These are phyloP conservation scores for Cryoendolithus antarcticus DNA, from an alignment of 2,329 filamentous ascomycete genomes.

Conservation along the genomic window DNA sequence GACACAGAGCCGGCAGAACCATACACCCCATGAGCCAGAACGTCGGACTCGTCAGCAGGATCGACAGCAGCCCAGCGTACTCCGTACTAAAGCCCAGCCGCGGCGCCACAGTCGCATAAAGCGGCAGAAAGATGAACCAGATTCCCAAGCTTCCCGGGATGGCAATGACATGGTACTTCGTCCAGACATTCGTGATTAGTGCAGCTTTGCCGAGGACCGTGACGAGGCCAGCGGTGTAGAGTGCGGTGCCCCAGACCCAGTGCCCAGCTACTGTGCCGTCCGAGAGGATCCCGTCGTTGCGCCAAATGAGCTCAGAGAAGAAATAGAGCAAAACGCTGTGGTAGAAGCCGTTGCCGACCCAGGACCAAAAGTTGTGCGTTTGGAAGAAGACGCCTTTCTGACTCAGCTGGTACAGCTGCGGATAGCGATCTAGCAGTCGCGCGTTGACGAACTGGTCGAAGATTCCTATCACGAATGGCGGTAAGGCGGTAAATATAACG, in stretches of 20 bases:
- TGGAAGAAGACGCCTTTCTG: conserved; percentile 92
- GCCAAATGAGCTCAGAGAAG: conserved; percentile 68
- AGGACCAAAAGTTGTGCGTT: conserved; percentile 80
- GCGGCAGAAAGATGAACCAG: conserved; percentile 82
- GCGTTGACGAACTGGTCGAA: conserved; percentile 97
- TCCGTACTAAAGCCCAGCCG: conserved; percentile 70
- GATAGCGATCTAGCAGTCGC: conserved; percentile 83
- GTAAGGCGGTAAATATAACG: conserved; percentile 90
- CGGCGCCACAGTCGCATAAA: conserved; percentile 77
- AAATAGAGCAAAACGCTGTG: conserved; percentile 92
- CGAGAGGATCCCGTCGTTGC: conserved; percentile 61
- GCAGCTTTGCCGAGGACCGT: conserved; percentile 93
- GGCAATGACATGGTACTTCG: conserved; percentile 90
- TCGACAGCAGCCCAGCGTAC: conserved; percentile 71
- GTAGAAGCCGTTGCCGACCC: conserved; percentile 90
- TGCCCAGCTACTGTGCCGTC: conserved; percentile 80
- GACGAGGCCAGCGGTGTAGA: conserved; percentile 86
- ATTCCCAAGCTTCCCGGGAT: conserved; percentile 87
- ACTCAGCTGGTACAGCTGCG: conserved; percentile 85
- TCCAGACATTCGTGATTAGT: conserved; percentile 94
- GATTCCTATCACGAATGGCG: conserved; percentile 87
- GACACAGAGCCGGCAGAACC: conserved; percentile 65
- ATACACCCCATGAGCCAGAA: conserved; percentile 88
- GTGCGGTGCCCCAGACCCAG: conserved; percentile 94
- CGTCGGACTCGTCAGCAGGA: conserved; percentile 65